Evolutionary conservation across 1,284 basidiomycete species (phyloP).

Genomic region (Moesziomyces sp.): DNA sequence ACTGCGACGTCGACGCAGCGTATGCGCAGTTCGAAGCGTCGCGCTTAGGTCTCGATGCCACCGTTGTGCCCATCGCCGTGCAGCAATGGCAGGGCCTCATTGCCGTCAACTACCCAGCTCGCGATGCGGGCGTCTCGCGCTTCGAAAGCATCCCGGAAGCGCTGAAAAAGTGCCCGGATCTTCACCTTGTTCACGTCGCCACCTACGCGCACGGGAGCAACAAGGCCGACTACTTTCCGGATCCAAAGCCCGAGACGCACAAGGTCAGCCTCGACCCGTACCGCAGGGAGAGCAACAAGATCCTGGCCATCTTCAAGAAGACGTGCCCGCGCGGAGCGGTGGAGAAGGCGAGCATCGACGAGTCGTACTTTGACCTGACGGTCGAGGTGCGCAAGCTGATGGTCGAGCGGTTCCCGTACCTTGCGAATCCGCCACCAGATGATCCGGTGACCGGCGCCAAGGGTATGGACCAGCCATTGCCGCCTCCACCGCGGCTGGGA

Average conservation of each 20-base stretch:
- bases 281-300: constrained; percentile 87
- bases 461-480: constrained; percentile 83
- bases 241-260: constrained; percentile 84
- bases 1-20: constrained; percentile 76
- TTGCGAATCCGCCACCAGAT: constrained; percentile 69
- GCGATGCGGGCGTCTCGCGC: constrained; percentile 87
- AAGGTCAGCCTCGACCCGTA: constrained; percentile 97
- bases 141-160: constrained; percentile 55
- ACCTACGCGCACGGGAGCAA: constrained; percentile 75
- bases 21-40: constrained; percentile 82
- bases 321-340: constrained; percentile 75
- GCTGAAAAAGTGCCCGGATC: constrained; percentile 85
- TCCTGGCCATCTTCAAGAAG: constrained; percentile 85
- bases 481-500: constrained; percentile 76
- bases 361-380: constrained; percentile 65
- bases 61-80: constrained; percentile 82
- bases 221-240: constrained; percentile 84
- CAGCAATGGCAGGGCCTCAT: constrained; percentile 89
- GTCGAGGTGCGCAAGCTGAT: constrained; percentile 63
- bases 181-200: constrained; percentile 89
- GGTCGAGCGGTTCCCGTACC: constrained; percentile 74
- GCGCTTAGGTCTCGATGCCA: constrained; percentile 78
- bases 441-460: constrained; percentile 57
- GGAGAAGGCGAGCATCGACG: constrained; percentile 75
- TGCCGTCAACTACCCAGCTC: constrained; percentile 94